Conservation (phyloP, 2,329 filamentous ascomycete species). For the Phaeosphaeriaceae sp. region DNA sequence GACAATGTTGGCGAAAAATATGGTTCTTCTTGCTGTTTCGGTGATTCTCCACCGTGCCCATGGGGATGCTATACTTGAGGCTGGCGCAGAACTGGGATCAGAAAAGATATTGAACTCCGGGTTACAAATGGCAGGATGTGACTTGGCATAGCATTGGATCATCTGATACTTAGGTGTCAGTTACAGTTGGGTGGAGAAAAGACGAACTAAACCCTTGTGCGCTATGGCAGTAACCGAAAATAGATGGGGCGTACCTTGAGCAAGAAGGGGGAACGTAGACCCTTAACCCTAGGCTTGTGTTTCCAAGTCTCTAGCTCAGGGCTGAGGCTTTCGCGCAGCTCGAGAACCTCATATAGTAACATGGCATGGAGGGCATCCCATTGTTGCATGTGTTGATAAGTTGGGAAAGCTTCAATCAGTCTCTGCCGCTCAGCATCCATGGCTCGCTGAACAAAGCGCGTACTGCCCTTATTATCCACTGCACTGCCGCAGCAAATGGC, state of each 20-base stretch:
- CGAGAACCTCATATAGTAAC: not conserved
- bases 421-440: conserved; percentile 1
- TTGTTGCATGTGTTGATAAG: conserved; percentile 1
- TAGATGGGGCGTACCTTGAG: not conserved
- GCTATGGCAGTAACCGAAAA: too few relatives aligned
- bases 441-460: not conserved
- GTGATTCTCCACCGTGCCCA: conserved; percentile 1
- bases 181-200: too few relatives aligned
- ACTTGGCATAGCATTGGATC: not conserved
- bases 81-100: not conserved
- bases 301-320: not conserved
- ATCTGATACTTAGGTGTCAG: not conserved
- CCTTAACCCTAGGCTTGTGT: not conserved
- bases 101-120: not conserved
- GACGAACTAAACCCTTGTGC: too few relatives aligned
- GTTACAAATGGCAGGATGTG: not conserved
- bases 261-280: not conserved
- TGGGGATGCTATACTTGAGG: not conserved
- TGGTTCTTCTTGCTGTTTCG: conserved; percentile 1
- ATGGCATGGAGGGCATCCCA: conserved; percentile 1
- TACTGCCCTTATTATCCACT: not conserved
- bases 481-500: not conserved
- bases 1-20: not conserved
- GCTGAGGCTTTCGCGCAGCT: not conserved
- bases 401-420: not conserved